Evolutionary conservation across 805 yeast species (phyloP), one percentile per base, ranked within the genome.

Genomic region (Metschnikowia orientalis): DNA sequence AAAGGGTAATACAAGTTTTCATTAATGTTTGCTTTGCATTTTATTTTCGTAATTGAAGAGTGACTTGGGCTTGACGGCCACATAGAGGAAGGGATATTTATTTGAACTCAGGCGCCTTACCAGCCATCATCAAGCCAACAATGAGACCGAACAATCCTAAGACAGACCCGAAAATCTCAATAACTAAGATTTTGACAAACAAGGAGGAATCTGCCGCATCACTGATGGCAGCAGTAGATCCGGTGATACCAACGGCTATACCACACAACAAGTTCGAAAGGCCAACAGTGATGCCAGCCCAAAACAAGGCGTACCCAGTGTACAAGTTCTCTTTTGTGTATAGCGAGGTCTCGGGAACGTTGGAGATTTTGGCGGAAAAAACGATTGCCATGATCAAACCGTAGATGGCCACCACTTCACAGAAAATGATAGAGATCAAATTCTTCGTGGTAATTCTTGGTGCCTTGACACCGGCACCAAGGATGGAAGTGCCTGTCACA

Each of bases 281-380:
- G 23, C 98, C 98, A 30, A 92, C 98, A 4, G 98, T 92, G 32
- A 89, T 55, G 18, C 98, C 98, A 16, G 97, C 98, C 98, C 98
- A 92, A 61, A 92, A 92, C 42, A 92, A 70, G 6, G 97, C 79
- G 56, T 79, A 92, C 5, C 98, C 98, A 4, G 98, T 92, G 64
- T 86, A 92, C 50, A 89, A 66, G 63, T 92, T 92, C 35, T 81
- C 84, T 52, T 79, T 77, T n/a, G 95, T 75, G 54, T 67, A 78
- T 36, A 89, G 62, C 3, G 75, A 65, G n/a, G 73, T 63, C 4
- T 76, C 59, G 6, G 81, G 79, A 23, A 83, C 88, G 18, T 78
- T 71, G 19, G 77, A 67, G 49, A 92, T 70, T 58, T 92, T 92
- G 18, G 97, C 78, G 12, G 95, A 84, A 53, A 92, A 92, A 25